Conservation (phyloP, 495 filamentous ascomycete species). For the Xylaria flabelliformis region DNA sequence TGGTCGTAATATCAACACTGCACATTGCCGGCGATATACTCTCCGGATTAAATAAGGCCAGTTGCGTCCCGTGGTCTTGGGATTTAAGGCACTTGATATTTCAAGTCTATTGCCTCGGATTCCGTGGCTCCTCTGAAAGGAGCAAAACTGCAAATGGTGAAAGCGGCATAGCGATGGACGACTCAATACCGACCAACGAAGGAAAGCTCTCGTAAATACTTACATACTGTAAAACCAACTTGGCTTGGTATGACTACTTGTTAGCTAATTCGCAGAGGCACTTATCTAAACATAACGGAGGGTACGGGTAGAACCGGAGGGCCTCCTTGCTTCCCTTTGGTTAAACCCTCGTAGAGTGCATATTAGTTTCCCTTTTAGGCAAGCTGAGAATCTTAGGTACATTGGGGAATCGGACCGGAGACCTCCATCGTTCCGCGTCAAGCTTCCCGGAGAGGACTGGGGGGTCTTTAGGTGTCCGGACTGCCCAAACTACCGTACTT, state of each 20-base stretch:
- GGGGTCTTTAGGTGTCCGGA: conserved; percentile 4
- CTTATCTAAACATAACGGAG: not conserved
- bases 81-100: not conserved
- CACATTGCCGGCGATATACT: not conserved
- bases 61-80: not conserved
- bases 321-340: not conserved
- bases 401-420: conserved; percentile 6
- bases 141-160: not conserved
- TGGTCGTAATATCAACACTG: conserved; percentile 12
- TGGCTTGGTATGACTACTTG: conserved; percentile 9
- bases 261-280: conserved; percentile 1
- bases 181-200: not conserved
- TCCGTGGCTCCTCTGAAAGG: not conserved
- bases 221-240: not conserved
- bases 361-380: conserved; percentile 17
- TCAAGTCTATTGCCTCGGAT: not conserved
- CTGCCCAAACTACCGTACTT: not conserved
- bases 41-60: not conserved
- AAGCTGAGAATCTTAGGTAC: conserved; percentile 6
- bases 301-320: conserved; percentile 7
- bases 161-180: not conserved
- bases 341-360: conserved; percentile 31
- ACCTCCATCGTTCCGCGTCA: not conserved
- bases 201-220: not conserved
- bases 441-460: conserved; percentile 12